phyloP scores from a whole-genome alignment of 108 stramenopile genomes.

The Schizochytrium sp. region DNA sequence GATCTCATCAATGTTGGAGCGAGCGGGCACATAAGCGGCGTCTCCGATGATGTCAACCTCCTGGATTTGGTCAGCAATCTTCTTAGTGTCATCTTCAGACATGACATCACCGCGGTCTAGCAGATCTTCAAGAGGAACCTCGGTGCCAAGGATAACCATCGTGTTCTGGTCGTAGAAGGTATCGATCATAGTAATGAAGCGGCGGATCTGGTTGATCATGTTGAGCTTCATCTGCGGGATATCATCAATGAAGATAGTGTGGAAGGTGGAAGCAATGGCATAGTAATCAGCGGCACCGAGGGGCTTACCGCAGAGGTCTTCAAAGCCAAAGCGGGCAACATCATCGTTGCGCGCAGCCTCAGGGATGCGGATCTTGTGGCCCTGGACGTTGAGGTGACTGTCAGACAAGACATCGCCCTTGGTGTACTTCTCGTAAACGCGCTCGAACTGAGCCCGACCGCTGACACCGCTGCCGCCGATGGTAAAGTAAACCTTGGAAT shows the following conservation, averaged over 20 bases:
- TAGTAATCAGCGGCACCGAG: conserved; percentile 91
- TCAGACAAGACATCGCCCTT: conserved; percentile 29
- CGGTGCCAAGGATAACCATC: conserved; percentile 66
- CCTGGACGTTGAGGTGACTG: conserved; percentile 13
- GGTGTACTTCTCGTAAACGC: conserved; percentile 9
- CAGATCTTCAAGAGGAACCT: conserved; percentile 66
- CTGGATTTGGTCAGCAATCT: conserved; percentile 60
- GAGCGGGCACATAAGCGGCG: conserved; percentile 52
- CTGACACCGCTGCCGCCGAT: conserved; percentile 28
- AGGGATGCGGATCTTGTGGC: not conserved
- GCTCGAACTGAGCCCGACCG: conserved; percentile 14
- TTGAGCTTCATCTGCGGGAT: conserved; percentile 84
- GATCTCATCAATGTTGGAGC: conserved; percentile 72
- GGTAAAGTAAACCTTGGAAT: conserved; percentile 46
- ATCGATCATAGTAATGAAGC: conserved; percentile 97
- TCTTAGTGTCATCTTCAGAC: conserved; percentile 56
- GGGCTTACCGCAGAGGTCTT: conserved; percentile 88
- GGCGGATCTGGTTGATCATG: conserved; percentile 84
- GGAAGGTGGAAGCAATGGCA: conserved; percentile 87
- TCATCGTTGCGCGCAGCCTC: conserved; percentile 42
- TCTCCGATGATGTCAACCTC: conserved; percentile 70
- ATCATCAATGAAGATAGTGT: conserved; percentile 82
- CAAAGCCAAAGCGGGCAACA: conserved; percentile 83
- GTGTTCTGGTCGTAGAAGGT: conserved; percentile 89
- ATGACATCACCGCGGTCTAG: conserved; percentile 57